Evolutionary conservation across 345 rosid species (phyloP).

Genomic region (Citrus inodora): DNA sequence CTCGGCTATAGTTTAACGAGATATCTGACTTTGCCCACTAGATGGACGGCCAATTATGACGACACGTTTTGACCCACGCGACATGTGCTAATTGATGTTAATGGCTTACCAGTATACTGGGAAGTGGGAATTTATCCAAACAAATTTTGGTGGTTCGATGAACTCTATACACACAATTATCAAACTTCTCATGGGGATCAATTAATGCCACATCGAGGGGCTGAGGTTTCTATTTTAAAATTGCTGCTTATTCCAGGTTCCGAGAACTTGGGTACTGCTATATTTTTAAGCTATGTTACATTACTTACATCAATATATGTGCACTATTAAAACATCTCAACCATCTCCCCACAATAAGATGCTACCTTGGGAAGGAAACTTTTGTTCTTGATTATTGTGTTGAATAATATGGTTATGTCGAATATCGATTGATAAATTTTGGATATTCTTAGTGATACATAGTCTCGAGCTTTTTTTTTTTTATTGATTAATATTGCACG

Average conservation of each 20-base stretch:
- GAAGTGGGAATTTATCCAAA: not conserved
- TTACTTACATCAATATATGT: not conserved
- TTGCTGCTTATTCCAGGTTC: no score
- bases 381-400: no score
- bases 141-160: not conserved
- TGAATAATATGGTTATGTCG: no score
- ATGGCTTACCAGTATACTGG: not conserved
- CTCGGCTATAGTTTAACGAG: not conserved
- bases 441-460: no score
- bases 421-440: no score
- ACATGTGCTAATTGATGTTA: not conserved
- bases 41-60: slow-evolving; percentile 9
- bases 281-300: not conserved
- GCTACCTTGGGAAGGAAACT: no score
- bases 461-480: no score
- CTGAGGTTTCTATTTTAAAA: no score
- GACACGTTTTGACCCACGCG: slow-evolving; percentile 13
- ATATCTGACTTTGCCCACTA: slow-evolving; percentile 12
- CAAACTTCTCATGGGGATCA: not conserved
- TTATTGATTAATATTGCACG: no score
- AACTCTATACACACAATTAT: not conserved
- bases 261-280: not conserved
- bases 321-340: not conserved
- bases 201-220: not conserved
- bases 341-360: no score